Conservation (phyloP, 305 asterid genomes). For the Solanum aculeatissimum region DNA sequence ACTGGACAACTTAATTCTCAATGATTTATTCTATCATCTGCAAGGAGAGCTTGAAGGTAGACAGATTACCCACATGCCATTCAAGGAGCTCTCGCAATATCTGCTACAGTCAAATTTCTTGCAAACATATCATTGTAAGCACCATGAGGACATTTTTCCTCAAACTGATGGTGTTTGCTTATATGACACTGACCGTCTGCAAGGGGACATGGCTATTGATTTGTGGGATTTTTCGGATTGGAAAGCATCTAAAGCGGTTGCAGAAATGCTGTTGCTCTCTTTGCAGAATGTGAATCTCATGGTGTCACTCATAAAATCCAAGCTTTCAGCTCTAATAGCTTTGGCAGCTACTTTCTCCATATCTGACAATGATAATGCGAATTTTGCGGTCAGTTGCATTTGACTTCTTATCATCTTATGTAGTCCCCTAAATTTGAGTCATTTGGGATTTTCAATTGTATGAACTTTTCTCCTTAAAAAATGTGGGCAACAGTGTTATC, state of each 20-base stretch:
- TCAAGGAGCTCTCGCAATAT: slow-evolving; percentile 76
- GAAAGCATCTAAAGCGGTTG: slow-evolving; percentile 60
- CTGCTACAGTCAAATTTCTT: slow-evolving; percentile 51
- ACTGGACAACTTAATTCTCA: slow-evolving; percentile 52
- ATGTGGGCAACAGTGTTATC: not conserved
- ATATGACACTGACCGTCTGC: slow-evolving; percentile 53
- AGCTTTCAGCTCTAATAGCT: slow-evolving; percentile 74
- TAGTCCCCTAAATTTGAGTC: not conserved
- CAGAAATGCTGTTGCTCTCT: slow-evolving; percentile 51
- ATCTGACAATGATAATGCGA: slow-evolving; percentile 1
- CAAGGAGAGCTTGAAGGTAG: slow-evolving; percentile 97
- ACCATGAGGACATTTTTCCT: slow-evolving; percentile 31
- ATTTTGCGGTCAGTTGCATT: not conserved
- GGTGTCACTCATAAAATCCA: slow-evolving; percentile 42
- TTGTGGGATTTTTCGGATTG: slow-evolving; percentile 66
- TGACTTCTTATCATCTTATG: not conserved
- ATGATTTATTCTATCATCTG: slow-evolving; percentile 79
- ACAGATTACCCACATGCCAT: slow-evolving; percentile 53
- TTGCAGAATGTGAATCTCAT: slow-evolving; percentile 55
- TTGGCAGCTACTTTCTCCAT: slow-evolving; percentile 43
- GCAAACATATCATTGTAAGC: slow-evolving; percentile 42
- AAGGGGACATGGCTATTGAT: slow-evolving; percentile 65
- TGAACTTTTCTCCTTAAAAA: not conserved
- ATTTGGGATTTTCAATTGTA: not conserved
- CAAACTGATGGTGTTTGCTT: slow-evolving; percentile 23